These are phyloP conservation scores for Bassia scoparia DNA, from an alignment of 148 eudicot species.

Conservation along the genomic window DNA sequence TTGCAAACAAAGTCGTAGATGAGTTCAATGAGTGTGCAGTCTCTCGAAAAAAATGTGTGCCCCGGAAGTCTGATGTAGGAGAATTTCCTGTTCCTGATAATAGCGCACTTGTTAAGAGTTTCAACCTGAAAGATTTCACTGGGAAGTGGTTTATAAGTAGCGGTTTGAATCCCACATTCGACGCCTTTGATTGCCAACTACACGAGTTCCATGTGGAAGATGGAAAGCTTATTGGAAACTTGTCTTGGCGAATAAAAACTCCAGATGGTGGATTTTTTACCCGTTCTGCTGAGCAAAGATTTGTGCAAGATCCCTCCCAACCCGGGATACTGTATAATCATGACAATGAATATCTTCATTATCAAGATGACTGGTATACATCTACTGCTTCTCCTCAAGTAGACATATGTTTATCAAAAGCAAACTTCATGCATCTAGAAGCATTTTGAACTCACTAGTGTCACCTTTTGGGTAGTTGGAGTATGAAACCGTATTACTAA, in stretches of 20 bases:
- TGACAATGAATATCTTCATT: conserved; percentile 94
- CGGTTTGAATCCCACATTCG: conserved; percentile 89
- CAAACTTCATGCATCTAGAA: neutral
- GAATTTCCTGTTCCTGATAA: conserved; percentile 91
- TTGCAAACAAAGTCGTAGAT: conserved; percentile 89
- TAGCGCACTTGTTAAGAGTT: conserved; percentile 54
- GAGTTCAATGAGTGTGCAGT: conserved; percentile 98
- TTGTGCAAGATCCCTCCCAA: conserved; percentile 75
- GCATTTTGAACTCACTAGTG: too few relatives aligned
- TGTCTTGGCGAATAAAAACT: conserved; percentile 76
- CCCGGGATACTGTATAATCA: conserved; percentile 91
- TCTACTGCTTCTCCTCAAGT: conserved; percentile 12
- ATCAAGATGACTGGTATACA: conserved; percentile 94
- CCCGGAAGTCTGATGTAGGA: conserved; percentile 87
- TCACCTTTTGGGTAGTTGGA: neutral
- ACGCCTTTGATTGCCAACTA: conserved; percentile 82
- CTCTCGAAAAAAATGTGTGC: conserved; percentile 92
- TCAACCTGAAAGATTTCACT: conserved; percentile 64
- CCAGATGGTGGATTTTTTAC: conserved; percentile 93
- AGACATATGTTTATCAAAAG: neutral
- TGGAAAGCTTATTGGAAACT: conserved; percentile 69
- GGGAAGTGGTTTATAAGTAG: conserved; percentile 91
- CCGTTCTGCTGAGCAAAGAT: conserved; percentile 75
- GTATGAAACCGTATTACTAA: neutral
- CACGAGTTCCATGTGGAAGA: conserved; percentile 81